Conservation (phyloP, 495 filamentous ascomycete species). For the Hypoxylon subgilvum region DNA sequence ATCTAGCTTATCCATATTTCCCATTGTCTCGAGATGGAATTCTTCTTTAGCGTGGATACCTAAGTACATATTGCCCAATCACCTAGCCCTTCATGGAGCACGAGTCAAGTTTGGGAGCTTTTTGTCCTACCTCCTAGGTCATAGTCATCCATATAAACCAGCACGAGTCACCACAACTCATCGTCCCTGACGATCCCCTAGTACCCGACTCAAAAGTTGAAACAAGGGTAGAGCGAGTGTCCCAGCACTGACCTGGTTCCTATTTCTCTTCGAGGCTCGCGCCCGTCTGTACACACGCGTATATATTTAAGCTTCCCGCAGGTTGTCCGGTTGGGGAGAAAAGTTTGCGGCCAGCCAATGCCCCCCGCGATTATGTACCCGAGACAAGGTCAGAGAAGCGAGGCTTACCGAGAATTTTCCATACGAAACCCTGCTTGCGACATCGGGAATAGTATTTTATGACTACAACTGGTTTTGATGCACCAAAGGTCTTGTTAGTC, state of each 20-base stretch:
- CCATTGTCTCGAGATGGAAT: conserved; percentile 34
- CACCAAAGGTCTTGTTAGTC: background rate
- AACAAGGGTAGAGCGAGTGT: background rate
- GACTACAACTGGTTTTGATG: no score
- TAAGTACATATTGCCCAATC: background rate
- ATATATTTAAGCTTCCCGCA: no score
- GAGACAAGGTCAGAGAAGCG: conserved; percentile 9
- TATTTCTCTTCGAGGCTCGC: no score
- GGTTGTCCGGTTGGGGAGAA: no score
- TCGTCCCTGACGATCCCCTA: conserved; percentile 19
- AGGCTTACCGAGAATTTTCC: conserved; percentile 9
- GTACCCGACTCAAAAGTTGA: background rate
- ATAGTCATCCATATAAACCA: no score
- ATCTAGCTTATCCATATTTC: conserved; percentile 13
- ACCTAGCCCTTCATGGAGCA: background rate
- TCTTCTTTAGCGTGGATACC: background rate
- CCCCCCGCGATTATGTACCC: background rate
- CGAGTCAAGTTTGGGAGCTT: no score
- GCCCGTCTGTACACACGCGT: no score
- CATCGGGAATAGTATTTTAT: no score
- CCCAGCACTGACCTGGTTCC: background rate
- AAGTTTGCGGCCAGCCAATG: no score
- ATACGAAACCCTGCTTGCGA: no score
- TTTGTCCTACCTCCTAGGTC: no score
- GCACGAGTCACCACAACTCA: background rate